Percentiles rank a stretch among this genome's conserved stretches.
These are phyloP conservation scores for Sporothrix dimorphospora DNA, from an alignment of 2,329 filamentous ascomycete genomes.

Conservation along the genomic window DNA sequence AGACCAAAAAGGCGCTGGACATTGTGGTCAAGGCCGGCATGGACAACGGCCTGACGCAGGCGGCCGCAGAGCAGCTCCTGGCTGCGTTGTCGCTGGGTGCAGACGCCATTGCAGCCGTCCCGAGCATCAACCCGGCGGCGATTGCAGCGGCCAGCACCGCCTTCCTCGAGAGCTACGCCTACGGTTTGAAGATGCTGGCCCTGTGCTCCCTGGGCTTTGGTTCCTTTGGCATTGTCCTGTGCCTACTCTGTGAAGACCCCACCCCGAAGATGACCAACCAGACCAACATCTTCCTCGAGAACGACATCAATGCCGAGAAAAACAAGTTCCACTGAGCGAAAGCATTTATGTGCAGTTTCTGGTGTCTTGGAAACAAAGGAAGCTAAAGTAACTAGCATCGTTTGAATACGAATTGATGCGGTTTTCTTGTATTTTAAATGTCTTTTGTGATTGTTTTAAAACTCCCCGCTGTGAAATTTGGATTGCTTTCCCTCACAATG, in stretches of 20 bases:
- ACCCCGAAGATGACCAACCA: constrained; percentile 44
- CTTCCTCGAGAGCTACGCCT: constrained; percentile 41
- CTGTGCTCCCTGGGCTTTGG: constrained; percentile 40
- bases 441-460: too few relatives aligned
- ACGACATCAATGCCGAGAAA: constrained; percentile 40
- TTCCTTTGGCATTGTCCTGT: constrained; percentile 39
- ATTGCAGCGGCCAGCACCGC: constrained; percentile 39
- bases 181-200: constrained; percentile 38
- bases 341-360: background rate
- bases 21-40: constrained; percentile 43
- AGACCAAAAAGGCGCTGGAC: constrained; percentile 39
- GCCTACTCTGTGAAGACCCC: constrained; percentile 41
- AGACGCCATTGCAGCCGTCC: constrained; percentile 35
- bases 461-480: too few relatives aligned
- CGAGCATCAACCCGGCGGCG: constrained; percentile 37
- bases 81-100: constrained; percentile 37
- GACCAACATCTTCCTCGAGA: constrained; percentile 44
- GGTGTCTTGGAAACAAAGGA: too few relatives aligned
- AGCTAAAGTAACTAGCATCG: too few relatives aligned
- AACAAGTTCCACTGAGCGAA: constrained; percentile 34
- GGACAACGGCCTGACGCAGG: constrained; percentile 41
- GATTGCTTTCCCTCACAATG: too few relatives aligned
- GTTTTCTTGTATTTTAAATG: too few relatives aligned
- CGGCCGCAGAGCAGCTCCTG: constrained; percentile 40
- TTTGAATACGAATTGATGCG: too few relatives aligned